Base-by-base conservation (phyloP, 192 early-diverging fungal genomes). In the Dispira parvispora region DNA sequence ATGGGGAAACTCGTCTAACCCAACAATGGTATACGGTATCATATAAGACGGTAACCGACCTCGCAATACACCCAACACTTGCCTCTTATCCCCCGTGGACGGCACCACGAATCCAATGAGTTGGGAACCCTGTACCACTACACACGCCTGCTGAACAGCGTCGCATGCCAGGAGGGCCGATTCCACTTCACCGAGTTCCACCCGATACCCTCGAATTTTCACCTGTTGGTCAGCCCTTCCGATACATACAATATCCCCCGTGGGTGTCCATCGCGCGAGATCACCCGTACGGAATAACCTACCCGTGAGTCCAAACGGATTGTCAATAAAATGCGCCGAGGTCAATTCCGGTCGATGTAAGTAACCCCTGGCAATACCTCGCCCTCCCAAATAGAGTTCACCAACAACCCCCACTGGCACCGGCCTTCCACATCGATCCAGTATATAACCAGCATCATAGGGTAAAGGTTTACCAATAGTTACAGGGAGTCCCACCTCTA, bases 351-450 rank as follows among this genome's bases (percentile, higher is more conserved):
- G 38, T 8, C 42, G 58, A 42, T 61, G 13, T n/a, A 61, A 5
- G 42, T 61, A 76, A 0, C 71, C 71, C 20, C 54, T 43, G 11
- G 67, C 69, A 13, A 76, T 69, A 11, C 69, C 71, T 2, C 4
- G 20, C 20, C 58, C 44, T 23, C 64, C 70, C 46, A 72, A 65
- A 43, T 65, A 69, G 1, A 76, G 43, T 52, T 76, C 73, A 2
- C 71, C 73, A 5, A 62, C 49, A 12, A 61, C 71, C 16, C 73
- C 73, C 16, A 74, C 42, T 13, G 69, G 69, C 10, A 68, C 66
- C 11, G 55, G 72, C 16, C 52, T 46, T 5, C 16, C 5, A 4
- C 42, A 45, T 8, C 26, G 13, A 53, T 74, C 69, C 42, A 74
- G 44, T 14, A 74, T 64, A 46, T 74, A 74, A 25, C 66, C 21